Base-by-base conservation (phyloP, 805 yeast species). In the Starmerella davenportii region DNA sequence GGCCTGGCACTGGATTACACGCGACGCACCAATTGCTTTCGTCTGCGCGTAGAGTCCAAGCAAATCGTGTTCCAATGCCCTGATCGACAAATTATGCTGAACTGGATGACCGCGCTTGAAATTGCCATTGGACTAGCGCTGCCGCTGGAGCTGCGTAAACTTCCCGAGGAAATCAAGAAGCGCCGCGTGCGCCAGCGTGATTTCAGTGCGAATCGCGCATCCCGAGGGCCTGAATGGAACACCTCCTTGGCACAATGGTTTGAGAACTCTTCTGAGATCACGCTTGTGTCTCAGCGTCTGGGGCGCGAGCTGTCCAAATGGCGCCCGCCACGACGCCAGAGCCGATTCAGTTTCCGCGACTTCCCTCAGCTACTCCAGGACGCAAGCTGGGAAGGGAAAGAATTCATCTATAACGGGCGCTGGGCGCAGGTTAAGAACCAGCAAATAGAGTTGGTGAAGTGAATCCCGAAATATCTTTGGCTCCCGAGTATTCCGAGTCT, bases 1-100 rank as follows among this genome's bases (percentile, higher is more conserved):
- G 98, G 98, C 0, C 61, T 82, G 13, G 95, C 96, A 0, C 64
- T 72, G 2, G 98, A 87, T 57, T 82, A 82, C 57, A 69, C 67
- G 41, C 81, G 82, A 55, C 69, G 68, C 45, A 39, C 37, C 16
- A 21, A 43, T 35, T 28, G 38, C 1, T 31, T 51, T 15, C 61
- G 98, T 36, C 48, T 87, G 15, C 68, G 98, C 17, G 68, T 77
- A 28, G 96, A 87, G 57, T 69, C 76, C 30, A 84, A 80, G 55
- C 96, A 87, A 56, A 67, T 81, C 44, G 55, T 87, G 31, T 47
- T 87, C 2, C 73, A 71, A 40, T 80, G 80, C 50, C 55, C 69
- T 2, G 63, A 66, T 31, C 66, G 76, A 3, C 72, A 71, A 49
- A 76, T 72, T 28, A 66, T 82, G 65, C 70, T 87, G 37, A 70